Percentiles rank a stretch among this genome's conserved stretches.
These are phyloP conservation scores for Rhizoctonia solani DNA, from an alignment of 1,284 basidiomycete species.

Conservation along the genomic window DNA sequence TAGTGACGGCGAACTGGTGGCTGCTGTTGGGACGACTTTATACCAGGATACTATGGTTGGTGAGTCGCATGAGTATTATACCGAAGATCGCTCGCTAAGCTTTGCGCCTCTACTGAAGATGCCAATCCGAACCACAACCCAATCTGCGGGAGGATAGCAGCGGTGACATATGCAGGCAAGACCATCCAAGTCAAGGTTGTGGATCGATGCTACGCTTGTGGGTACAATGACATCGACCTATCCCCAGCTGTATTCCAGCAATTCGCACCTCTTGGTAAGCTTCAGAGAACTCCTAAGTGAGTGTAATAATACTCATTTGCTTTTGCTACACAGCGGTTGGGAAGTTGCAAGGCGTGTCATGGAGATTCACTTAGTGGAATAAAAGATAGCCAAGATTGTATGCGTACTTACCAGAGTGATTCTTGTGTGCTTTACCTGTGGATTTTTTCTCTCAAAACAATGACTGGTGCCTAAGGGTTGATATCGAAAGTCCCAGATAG, in stretches of 20 bases:
- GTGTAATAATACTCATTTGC: no score
- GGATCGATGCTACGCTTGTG: conserved; percentile 21
- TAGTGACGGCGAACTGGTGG: neutral
- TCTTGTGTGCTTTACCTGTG: no score
- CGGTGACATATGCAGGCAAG: conserved; percentile 4
- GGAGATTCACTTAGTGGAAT: no score
- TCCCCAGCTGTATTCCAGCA: conserved; percentile 16
- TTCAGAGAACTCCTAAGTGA: no score
- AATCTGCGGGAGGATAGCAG: conserved; percentile 6
- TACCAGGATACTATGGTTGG: conserved; percentile 9
- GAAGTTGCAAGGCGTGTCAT: no score
- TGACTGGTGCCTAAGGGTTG: no score
- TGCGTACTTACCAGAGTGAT: no score
- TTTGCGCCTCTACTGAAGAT: neutral
- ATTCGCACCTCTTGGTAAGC: conserved; percentile 9
- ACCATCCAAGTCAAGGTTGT: conserved; percentile 1
- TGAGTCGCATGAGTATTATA: neutral
- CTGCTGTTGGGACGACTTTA: neutral
- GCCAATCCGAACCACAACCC: conserved; percentile 12
- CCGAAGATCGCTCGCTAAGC: neutral
- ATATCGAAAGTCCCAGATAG: no score
- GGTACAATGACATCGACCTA: conserved; percentile 5
- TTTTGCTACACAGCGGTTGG: no score
- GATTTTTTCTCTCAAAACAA: no score
- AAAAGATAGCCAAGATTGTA: no score